Conservation (phyloP, 1,284 basidiomycete genomes). For the Pholiota adiposa region DNA sequence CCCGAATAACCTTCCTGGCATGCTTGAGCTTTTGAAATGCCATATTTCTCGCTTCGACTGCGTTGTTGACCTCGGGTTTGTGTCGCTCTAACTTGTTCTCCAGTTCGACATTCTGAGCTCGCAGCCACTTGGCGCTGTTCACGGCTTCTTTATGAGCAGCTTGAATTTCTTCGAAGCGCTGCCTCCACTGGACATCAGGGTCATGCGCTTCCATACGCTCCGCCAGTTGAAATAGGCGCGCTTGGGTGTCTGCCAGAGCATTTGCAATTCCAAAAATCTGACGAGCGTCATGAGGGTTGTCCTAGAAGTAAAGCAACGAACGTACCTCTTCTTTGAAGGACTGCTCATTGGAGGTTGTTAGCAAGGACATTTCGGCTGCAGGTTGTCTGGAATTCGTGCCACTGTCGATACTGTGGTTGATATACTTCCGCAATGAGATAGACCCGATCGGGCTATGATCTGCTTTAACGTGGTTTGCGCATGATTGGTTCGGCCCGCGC, state of each 20-base stretch:
- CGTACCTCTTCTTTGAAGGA: constrained; percentile 26
- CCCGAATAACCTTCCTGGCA: constrained; percentile 40
- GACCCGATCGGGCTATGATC: constrained; percentile 11
- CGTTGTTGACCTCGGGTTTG: constrained; percentile 32
- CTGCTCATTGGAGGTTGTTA: neutral
- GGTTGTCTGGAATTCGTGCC: neutral
- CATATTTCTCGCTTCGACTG: constrained; percentile 34
- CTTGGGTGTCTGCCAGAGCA: constrained; percentile 27
- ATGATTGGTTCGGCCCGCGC: constrained; percentile 9
- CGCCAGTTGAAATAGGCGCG: constrained; percentile 25
- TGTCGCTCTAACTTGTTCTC: constrained; percentile 27
- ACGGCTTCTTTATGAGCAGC: constrained; percentile 26
- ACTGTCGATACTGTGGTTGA: neutral
- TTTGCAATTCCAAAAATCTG: constrained; percentile 26
- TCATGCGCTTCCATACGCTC: constrained; percentile 24
- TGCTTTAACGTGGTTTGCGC: constrained; percentile 12
- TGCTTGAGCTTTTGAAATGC: constrained; percentile 41
- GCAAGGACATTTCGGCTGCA: constrained; percentile 4
- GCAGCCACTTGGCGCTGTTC: constrained; percentile 30
- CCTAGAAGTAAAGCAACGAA: neutral
- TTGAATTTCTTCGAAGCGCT: constrained; percentile 37
- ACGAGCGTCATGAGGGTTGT: neutral
- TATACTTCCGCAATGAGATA: constrained; percentile 15
- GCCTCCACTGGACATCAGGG: constrained; percentile 21
- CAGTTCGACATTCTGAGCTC: constrained; percentile 33